These are phyloP conservation scores for Penicillium palitans DNA, from an alignment of 2,329 filamentous ascomycete genomes.

Conservation along the genomic window DNA sequence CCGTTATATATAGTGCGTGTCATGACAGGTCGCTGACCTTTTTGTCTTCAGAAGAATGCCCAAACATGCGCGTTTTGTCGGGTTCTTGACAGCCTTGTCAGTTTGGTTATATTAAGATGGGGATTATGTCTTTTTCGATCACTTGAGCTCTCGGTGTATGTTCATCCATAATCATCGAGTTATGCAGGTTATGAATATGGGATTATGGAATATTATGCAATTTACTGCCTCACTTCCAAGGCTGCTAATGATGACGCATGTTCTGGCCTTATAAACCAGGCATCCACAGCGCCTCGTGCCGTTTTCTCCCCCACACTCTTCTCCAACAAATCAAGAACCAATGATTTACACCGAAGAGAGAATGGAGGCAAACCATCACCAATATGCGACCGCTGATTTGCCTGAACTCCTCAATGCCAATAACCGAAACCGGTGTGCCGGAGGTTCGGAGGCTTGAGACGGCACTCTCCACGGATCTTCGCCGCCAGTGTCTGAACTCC, in stretches of 20 bases:
- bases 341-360: background rate
- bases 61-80: too few species aligned
- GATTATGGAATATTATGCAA: too few species aligned
- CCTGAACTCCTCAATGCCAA: background rate
- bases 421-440: constrained; percentile 16
- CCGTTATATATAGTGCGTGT: too few species aligned
- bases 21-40: too few species aligned
- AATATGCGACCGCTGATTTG: constrained; percentile 14
- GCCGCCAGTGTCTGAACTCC: constrained; percentile 3
- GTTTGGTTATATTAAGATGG: too few species aligned
- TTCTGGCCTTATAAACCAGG: background rate
- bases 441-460: constrained; percentile 17
- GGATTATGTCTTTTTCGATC: too few species aligned
- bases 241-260: background rate
- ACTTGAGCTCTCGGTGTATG: too few species aligned
- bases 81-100: too few species aligned
- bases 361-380: background rate
- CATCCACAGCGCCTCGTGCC: background rate
- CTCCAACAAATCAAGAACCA: constrained; percentile 2
- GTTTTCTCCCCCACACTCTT: background rate
- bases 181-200: too few species aligned
- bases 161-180: too few species aligned
- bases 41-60: too few species aligned
- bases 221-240: too few species aligned
- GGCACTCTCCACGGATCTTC: constrained; percentile 20